Conservation (phyloP, 108 stramenopile genomes). For the Nannochloropsis oceanica region DNA sequence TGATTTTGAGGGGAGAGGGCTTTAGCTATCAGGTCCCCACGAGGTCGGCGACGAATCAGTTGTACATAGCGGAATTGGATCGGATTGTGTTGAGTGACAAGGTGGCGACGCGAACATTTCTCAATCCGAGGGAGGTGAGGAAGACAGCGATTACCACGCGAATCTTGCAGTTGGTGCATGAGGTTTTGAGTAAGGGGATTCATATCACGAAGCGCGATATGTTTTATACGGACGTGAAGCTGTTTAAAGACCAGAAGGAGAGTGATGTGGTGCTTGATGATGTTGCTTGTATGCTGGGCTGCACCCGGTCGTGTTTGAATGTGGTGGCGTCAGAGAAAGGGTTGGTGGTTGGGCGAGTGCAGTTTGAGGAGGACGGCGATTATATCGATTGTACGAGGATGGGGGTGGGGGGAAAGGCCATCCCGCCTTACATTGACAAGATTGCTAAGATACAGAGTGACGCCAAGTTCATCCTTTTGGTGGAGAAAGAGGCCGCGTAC, state of each 20-base stretch:
- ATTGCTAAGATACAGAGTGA: conserved; percentile 73
- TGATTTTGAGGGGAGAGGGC: conserved; percentile 38
- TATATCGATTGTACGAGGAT: conserved; percentile 69
- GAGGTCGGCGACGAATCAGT: conserved; percentile 67
- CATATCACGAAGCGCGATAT: conserved; percentile 98
- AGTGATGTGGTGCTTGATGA: conserved; percentile 86
- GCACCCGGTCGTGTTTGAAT: conserved; percentile 83
- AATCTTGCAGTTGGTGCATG: conserved; percentile 78
- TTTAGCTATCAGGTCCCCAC: conserved; percentile 63
- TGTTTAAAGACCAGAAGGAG: conserved; percentile 84
- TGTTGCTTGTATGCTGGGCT: conserved; percentile 85
- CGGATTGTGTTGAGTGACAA: conserved; percentile 40
- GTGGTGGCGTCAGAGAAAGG: conserved; percentile 95
- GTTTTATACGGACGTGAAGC: conserved; percentile 95
- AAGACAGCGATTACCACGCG: conserved; percentile 87
- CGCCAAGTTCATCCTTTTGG: conserved; percentile 86
- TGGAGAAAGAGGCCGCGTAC: conserved; percentile 97
- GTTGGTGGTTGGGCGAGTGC: conserved; percentile 74
- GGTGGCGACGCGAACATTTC: conserved; percentile 46
- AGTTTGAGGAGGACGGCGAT: conserved; percentile 76
- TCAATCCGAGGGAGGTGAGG: conserved; percentile 60
- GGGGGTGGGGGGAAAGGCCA: conserved; percentile 92
- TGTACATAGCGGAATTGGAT: conserved; percentile 75
- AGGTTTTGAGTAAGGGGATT: conserved; percentile 69
- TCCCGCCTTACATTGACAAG: conserved; percentile 92